Conservation (phyloP, 495 filamentous ascomycete genomes). For the Lindgomyces ingoldianus region DNA sequence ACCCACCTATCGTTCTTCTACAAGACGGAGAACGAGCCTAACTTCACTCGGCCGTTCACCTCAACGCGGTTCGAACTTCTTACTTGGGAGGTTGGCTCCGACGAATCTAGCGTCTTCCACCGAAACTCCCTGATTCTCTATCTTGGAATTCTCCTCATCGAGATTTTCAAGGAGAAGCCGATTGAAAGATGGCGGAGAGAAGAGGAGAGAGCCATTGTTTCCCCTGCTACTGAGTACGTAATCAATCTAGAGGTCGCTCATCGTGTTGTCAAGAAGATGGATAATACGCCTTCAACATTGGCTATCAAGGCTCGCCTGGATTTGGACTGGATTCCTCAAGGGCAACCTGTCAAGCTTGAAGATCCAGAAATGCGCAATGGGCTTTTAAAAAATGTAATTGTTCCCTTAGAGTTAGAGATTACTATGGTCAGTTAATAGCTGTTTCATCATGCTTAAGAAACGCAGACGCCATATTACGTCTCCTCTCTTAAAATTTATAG, state of each 20-base stretch:
- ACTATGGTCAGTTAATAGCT: neutral
- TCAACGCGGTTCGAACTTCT: neutral
- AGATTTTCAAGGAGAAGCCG: constrained; percentile 8
- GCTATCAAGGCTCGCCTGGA: constrained; percentile 2
- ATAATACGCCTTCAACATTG: neutral
- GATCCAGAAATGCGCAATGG: neutral
- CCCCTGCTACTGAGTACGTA: neutral
- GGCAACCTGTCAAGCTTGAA: neutral
- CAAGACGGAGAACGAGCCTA: neutral
- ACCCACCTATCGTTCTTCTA: constrained; percentile 7
- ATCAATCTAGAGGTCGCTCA: neutral
- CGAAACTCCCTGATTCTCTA: neutral
- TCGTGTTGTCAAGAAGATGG: constrained; percentile 9
- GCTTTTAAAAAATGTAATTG: constrained; percentile 6
- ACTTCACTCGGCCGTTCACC: constrained; percentile 7
- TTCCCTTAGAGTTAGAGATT: constrained; percentile 4
- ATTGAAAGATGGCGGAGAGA: neutral
- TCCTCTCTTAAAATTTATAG: too few species aligned
- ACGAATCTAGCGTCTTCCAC: neutral
- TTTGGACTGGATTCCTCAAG: constrained; percentile 2
- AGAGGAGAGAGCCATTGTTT: neutral
- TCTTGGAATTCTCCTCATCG: constrained; percentile 6
- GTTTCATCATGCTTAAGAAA: too few species aligned
- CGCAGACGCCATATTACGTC: too few species aligned
- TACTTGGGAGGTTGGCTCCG: neutral